phyloP scores from a whole-genome alignment of 2,329 filamentous ascomycete genomes.

The Aspergillus fructus region DNA sequence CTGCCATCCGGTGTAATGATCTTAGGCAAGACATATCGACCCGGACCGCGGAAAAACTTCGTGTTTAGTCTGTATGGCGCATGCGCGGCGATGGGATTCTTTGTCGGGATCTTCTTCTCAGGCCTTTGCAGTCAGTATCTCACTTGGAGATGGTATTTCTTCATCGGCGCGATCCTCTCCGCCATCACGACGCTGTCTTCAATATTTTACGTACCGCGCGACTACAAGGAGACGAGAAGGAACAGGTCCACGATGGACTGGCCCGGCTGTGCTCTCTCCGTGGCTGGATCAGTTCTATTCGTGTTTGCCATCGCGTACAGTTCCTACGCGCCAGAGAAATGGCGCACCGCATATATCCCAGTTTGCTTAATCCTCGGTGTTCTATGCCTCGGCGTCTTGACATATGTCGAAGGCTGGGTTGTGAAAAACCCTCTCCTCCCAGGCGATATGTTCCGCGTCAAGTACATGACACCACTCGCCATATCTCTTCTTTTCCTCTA shows the following conservation, averaged over 20 bases:
- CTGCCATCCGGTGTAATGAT: constrained; percentile 68
- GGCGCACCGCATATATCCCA: constrained; percentile 72
- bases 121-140: constrained; percentile 57
- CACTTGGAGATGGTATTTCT: constrained; percentile 68
- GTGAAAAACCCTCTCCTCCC: constrained; percentile 68
- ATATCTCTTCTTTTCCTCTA: constrained; percentile 65
- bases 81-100: constrained; percentile 50
- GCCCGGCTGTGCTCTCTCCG: constrained; percentile 60
- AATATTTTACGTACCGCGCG: constrained; percentile 48
- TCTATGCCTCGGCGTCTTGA: constrained; percentile 57
- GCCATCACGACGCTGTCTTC: constrained; percentile 48
- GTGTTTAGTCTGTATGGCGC: constrained; percentile 61
- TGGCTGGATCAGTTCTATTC: constrained; percentile 66
- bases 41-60: constrained; percentile 68
- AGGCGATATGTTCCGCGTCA: constrained; percentile 66
- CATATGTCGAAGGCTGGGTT: constrained; percentile 73
- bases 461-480: constrained; percentile 65
- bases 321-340: constrained; percentile 65
- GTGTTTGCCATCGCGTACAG: constrained; percentile 75
- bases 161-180: constrained; percentile 58
- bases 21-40: constrained; percentile 63
- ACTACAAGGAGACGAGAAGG: constrained; percentile 36
- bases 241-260: constrained; percentile 64
- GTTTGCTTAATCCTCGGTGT: constrained; percentile 64
- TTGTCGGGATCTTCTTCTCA: constrained; percentile 63